Percentiles rank a stretch among this genome's conserved stretches.
These are phyloP conservation scores for Achlya hypogyna DNA, from an alignment of 352 stramenopile species.

Conservation along the genomic window DNA sequence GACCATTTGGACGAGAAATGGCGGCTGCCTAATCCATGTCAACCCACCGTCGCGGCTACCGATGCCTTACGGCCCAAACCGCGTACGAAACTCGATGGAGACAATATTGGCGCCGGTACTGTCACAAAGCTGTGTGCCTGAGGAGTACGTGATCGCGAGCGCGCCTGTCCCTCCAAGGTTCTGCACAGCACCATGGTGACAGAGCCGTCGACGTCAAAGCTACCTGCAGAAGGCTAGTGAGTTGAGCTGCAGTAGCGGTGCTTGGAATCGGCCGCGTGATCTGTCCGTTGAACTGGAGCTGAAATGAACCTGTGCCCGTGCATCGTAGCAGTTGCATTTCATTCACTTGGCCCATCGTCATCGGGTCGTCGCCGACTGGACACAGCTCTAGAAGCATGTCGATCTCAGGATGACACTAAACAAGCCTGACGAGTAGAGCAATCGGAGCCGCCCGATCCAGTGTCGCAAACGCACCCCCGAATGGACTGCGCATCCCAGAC, in stretches of 20 bases:
- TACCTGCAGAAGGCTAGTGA: conserved; percentile 45
- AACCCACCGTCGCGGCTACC: conserved; percentile 16
- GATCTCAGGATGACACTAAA: not conserved
- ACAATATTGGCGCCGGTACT: conserved; percentile 35
- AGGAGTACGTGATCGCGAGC: conserved; percentile 44
- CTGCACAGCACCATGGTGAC: conserved; percentile 20
- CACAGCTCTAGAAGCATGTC: conserved; percentile 40
- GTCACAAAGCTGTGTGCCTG: conserved; percentile 35
- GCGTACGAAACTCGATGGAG: conserved; percentile 47
- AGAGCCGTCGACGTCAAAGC: conserved; percentile 23
- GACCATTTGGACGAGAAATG: conserved; percentile 44
- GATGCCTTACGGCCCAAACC: conserved; percentile 44
- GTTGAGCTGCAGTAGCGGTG: conserved; percentile 35
- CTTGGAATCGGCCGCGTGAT: conserved; percentile 32
- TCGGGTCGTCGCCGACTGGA: conserved; percentile 76
- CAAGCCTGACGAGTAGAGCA: conserved; percentile 43
- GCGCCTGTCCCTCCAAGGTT: conserved; percentile 25
- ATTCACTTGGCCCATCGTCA: conserved; percentile 76
- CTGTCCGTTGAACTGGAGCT: conserved; percentile 32
- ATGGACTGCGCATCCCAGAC: conserved; percentile 72
- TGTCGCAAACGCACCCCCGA: conserved; percentile 82
- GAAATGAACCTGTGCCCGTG: conserved; percentile 51
- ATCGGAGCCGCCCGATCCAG: conserved; percentile 70
- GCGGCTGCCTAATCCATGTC: conserved; percentile 35
- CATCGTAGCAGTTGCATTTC: conserved; percentile 78